Evolutionary conservation across 2,329 filamentous ascomycete genomes (phyloP).

Genomic region (Tolypocladium ophioglossoides): DNA sequence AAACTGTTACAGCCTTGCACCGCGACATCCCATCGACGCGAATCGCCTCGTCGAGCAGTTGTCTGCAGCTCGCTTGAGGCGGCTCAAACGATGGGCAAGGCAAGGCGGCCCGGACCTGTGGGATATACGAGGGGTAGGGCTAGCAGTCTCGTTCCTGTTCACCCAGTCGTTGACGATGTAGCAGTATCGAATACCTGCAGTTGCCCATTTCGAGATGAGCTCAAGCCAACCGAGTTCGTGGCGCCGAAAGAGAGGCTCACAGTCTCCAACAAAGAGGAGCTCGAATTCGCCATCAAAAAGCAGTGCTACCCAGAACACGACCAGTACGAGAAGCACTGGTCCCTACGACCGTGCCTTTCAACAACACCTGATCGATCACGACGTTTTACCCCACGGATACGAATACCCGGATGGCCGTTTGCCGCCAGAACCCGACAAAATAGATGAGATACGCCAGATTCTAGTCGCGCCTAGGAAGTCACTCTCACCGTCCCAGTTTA

Average conservation of each 20-base stretch:
- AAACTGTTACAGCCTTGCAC: neutral
- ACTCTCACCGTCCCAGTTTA: slow-evolving; percentile 24
- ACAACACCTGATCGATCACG: slow-evolving; percentile 10
- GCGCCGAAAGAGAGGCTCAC: neutral
- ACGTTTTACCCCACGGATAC: slow-evolving; percentile 7
- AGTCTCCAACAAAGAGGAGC: neutral
- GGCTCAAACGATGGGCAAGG: neutral
- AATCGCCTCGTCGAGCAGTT: neutral
- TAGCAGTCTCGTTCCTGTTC: too few relatives aligned
- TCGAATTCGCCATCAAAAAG: neutral
- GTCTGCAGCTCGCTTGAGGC: neutral
- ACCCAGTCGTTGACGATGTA: neutral
- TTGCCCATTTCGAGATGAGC: neutral
- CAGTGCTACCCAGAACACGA: slow-evolving; percentile 1
- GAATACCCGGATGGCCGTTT: slow-evolving; percentile 7
- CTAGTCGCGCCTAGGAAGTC: slow-evolving; percentile 12
- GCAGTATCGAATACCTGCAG: neutral
- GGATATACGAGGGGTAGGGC: slow-evolving; percentile 1
- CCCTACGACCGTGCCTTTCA: slow-evolving; percentile 11
- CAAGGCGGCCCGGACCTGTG: neutral
- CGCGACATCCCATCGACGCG: neutral
- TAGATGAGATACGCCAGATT: slow-evolving; percentile 8
- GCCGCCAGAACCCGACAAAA: slow-evolving; percentile 8
- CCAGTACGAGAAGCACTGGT: slow-evolving; percentile 6
- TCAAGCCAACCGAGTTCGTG: neutral